Evolutionary conservation across 148 eudicot genomes (phyloP), one percentile per base, ranked within the genome.

Genomic region (Silene latifolia): DNA sequence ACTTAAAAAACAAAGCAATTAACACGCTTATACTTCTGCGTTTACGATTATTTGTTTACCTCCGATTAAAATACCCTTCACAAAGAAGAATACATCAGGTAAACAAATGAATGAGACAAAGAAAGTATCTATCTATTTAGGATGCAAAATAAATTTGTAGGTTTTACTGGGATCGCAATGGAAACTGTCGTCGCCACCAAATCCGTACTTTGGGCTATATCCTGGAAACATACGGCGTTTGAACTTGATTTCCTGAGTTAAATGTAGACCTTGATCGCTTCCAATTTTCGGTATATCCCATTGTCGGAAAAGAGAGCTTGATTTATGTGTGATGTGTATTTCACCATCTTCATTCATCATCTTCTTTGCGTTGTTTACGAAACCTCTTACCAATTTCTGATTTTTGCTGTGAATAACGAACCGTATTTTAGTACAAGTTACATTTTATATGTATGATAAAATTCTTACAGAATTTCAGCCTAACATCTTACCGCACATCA

Each of bases 281-380:
- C 71, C 85, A 8, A 82, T 5, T 4, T 48, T 25, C 11, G 54
- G 58, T 23, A 82, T 25, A 61, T 82, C n/a, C 85, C 81, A 82
- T 15, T 71, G 12, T 2, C 24, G 48, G n/a, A 9, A 72, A 23
- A 78, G 58, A 0, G 74, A 19, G 12, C 0, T 58, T 3, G 71
- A 75, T 72, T 79, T 82, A 44, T 79, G 78, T 12, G 74, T 68
- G 3, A 82, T 59, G 56, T 82, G 77, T 27, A 82, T 75, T 54
- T 82, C 73, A 13, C 81, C 74, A 18, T 75, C 44, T 4, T 74
- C 39, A 18, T 47, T 19, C 0, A 74, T 11, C 81, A 82, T 78
- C 25, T 64, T 70, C 70, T 71, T 82, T 0, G 76, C 81, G 23
- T 68, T 78, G 0, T n/a, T 19, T 2, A 82, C n/a, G 63, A 82